Evolutionary conservation across 169 alveolate genomes (phyloP), one percentile per base, ranked within the genome.

Genomic region (Plasmodium inui): DNA sequence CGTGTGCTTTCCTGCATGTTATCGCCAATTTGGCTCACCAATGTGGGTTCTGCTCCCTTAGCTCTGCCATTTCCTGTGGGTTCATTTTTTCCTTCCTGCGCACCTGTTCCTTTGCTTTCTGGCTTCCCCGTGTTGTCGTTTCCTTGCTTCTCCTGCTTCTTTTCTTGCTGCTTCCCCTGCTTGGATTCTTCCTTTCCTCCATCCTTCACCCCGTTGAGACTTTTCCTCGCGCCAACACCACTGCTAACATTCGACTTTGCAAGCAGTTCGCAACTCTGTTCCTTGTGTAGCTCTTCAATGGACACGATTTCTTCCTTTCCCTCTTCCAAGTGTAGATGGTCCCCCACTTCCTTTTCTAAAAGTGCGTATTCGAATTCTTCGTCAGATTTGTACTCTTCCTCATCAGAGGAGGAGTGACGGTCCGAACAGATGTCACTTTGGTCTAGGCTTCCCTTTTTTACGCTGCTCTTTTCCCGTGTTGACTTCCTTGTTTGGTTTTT

Each of bases 291-390:
- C 19, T 50, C 74, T 6, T 53, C 93, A 39, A 53, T 50, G 7
- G 44, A 28, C 22, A 74, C 61, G 3, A 12, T 53, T 32, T 86
- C 55, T 53, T 76, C 76, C 46, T 19, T 37, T 19, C 39, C 78
- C 12, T 74, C 72, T 76, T 86, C 82, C 46, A 86, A 50, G 71
- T 86, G 85, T 10, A 76, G 44, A 86, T 86, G 93, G 41, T 50
- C 85, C 14, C 85, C 85, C 41, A 74, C 93, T 76, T 76, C 93
- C 71, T 86, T 86, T 86, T 86, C 80, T 74, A 74, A 70, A 53
- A 86, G 74, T 46, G 10, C 37, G 19, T 22, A 39, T 22, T 83
- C 82, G 17, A 76, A 55, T 53, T 74, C 86, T 5, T 44, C 71
- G 7, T 86, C 86, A 86, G 19, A 86, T 53, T 53, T 86, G 61